Conservation (phyloP, 768 basidiomycete genomes). For the Suillus ampliporus region DNA sequence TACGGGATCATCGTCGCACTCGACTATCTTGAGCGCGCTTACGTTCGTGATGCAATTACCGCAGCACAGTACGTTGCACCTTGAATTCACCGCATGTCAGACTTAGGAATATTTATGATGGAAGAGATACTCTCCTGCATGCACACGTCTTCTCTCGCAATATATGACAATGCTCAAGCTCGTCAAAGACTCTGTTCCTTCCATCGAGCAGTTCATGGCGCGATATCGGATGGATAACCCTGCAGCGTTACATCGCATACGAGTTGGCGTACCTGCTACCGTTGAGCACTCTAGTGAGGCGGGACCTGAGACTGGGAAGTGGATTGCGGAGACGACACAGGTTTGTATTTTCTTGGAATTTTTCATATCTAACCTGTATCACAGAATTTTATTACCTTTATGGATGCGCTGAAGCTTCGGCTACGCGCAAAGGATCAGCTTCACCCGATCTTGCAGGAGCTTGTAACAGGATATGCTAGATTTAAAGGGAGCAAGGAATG, state of each 20-base stretch:
- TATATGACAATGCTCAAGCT: constrained; percentile 98
- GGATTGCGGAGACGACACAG: constrained; percentile 98
- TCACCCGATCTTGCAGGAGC: constrained; percentile 91
- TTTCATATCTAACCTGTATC: not conserved
- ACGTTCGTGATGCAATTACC: constrained; percentile 90
- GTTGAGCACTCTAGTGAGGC: constrained; percentile 95
- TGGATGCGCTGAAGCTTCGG: constrained; percentile 94
- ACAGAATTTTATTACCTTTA: constrained; percentile 97
- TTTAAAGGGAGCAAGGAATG: constrained; percentile 96
- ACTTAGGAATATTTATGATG: constrained; percentile 15
- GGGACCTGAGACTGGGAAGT: constrained; percentile 92
- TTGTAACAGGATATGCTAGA: constrained; percentile 92
- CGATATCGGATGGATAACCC: constrained; percentile 92
- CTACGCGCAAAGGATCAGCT: constrained; percentile 97
- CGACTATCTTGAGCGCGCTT: constrained; percentile 95
- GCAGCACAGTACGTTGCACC: constrained; percentile 78
- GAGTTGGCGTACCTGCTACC: constrained; percentile 94
- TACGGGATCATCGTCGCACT: constrained; percentile 91
- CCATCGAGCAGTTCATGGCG: constrained; percentile 90
- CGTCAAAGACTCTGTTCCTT: constrained; percentile 84
- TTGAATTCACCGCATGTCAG: not conserved
- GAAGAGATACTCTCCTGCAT: constrained; percentile 95
- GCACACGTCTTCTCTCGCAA: constrained; percentile 90
- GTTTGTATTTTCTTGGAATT: constrained; percentile 43
- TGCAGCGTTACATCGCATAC: constrained; percentile 87